phyloP scores from a whole-genome alignment of 805 yeast genomes.

The Myxozyma neglecta region DNA sequence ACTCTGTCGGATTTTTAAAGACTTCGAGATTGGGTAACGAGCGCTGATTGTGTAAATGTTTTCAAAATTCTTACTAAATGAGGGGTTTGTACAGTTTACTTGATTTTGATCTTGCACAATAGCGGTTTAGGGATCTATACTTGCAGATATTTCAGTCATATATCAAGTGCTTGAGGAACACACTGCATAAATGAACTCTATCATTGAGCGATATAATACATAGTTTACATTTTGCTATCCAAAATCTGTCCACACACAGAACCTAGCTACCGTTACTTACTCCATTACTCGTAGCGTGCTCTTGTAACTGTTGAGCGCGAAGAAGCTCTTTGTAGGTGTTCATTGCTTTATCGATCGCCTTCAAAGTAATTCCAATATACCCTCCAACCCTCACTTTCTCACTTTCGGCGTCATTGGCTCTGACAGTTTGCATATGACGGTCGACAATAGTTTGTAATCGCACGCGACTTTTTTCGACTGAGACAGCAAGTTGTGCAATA shows the following conservation, averaged over 20 bases:
- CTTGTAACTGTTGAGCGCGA: conserved; percentile 11
- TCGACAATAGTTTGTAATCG: conserved; percentile 44
- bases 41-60: too few species aligned
- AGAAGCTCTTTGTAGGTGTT: conserved; percentile 5
- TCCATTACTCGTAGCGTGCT: neutral
- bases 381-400: conserved; percentile 16
- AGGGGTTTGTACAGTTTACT: neutral
- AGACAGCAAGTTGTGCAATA: conserved; percentile 50
- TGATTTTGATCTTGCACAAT: neutral
- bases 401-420: conserved; percentile 27
- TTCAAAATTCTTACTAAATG: neutral
- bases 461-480: conserved; percentile 50
- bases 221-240: neutral
- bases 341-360: conserved; percentile 14
- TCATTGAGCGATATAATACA: neutral
- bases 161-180: too few species aligned
- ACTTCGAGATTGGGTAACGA: neutral
- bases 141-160: too few species aligned
- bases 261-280: neutral
- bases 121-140: neutral
- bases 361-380: conserved; percentile 15
- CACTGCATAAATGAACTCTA: too few species aligned
- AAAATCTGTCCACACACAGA: neutral
- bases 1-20: neutral
- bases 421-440: conserved; percentile 7